These are phyloP conservation scores for Kentomonas sorsogonicus DNA, from an alignment of 208 protist genomes.

Conservation along the genomic window DNA sequence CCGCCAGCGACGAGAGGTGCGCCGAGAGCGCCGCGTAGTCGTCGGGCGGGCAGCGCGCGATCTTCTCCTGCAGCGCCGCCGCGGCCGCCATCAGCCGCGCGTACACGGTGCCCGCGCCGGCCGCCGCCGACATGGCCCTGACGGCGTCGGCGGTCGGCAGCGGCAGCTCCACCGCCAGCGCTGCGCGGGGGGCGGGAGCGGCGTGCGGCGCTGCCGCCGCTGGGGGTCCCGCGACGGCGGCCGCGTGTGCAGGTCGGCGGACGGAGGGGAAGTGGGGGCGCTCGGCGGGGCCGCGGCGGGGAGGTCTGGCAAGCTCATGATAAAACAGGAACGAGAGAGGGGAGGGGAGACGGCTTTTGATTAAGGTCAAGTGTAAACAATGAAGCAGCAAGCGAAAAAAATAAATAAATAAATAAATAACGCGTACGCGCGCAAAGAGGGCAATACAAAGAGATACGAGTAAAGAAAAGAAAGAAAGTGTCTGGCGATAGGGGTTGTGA, in stretches of 20 bases:
- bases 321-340: neutral
- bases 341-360: no score
- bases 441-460: neutral
- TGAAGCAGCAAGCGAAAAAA: no score
- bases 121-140: neutral
- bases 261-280: neutral
- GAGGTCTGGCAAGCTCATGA: neutral
- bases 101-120: neutral
- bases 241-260: neutral
- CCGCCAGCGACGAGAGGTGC: neutral
- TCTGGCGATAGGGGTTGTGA: neutral
- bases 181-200: no score
- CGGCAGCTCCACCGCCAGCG: neutral
- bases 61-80: neutral
- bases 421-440: no score
- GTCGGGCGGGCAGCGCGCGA: no score
- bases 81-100: neutral
- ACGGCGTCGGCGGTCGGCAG: neutral
- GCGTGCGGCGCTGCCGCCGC: no score
- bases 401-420: no score
- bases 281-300: neutral
- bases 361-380: no score
- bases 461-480: conserved; percentile 9
- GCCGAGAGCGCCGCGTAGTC: no score
- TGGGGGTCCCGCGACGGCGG: neutral